Evolutionary conservation across 768 basidiomycete genomes (phyloP).

Genomic region (Amanita phalloides): DNA sequence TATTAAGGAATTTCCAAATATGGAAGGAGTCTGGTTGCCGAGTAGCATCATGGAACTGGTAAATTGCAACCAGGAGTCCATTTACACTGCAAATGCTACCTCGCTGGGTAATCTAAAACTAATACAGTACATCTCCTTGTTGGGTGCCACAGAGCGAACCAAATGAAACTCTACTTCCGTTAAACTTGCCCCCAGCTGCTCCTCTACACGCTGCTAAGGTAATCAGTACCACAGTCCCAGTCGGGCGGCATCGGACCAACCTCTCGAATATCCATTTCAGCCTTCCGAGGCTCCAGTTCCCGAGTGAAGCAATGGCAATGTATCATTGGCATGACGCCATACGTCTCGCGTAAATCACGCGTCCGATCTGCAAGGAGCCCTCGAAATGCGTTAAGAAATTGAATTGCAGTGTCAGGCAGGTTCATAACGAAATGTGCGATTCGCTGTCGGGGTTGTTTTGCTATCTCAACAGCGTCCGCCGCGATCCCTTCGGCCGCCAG

Average conservation of each 20-base stretch:
- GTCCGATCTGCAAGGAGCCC: conserved; percentile 44
- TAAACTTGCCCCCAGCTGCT: conserved; percentile 46
- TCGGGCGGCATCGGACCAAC: conserved; percentile 31
- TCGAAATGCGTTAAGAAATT: conserved; percentile 82
- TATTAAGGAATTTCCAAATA: neutral
- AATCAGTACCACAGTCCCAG: conserved; percentile 8
- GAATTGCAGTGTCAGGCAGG: conserved; percentile 83
- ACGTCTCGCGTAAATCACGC: conserved; percentile 32
- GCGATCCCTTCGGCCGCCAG: conserved; percentile 10
- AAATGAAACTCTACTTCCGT: conserved; percentile 46
- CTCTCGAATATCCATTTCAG: conserved; percentile 69
- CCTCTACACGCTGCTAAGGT: conserved; percentile 54
- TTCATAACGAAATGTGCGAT: conserved; percentile 97
- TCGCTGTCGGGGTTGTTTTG: conserved; percentile 31
- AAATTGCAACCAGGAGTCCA: neutral
- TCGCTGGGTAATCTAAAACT: conserved; percentile 51
- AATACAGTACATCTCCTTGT: conserved; percentile 97
- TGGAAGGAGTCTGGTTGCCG: neutral
- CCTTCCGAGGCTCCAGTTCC: conserved; percentile 57
- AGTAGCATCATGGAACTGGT: neutral
- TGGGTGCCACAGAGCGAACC: conserved; percentile 90
- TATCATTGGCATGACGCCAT: conserved; percentile 72
- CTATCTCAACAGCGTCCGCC: conserved; percentile 5
- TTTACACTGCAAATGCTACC: conserved; percentile 21
- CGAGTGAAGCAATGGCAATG: conserved; percentile 97